Conservation (phyloP, 768 basidiomycete species). For the Phlebiopsis flavidoalba region DNA sequence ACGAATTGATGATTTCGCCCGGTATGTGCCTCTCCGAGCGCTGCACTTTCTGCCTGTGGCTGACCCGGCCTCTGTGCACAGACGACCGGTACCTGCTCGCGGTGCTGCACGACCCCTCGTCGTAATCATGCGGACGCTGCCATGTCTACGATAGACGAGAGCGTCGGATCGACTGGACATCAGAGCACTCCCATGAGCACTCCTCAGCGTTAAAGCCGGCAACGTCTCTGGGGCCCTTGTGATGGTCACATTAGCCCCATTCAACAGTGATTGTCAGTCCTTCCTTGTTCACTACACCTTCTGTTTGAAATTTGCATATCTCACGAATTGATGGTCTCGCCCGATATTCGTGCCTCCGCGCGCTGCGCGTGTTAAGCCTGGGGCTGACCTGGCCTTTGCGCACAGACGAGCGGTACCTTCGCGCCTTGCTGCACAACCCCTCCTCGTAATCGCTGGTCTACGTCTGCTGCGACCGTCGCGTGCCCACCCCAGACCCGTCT, state of each 20-base stretch:
- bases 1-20: slow-evolving; percentile 93
- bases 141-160: neutral
- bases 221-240: too few species aligned
- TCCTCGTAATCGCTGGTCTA: slow-evolving; percentile 1
- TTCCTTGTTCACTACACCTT: too few species aligned
- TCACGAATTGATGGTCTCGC: slow-evolving; percentile 95
- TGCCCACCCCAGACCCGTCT: neutral
- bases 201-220: too few species aligned
- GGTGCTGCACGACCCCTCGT: slow-evolving; percentile 68
- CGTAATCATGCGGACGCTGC: neutral
- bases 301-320: too few species aligned
- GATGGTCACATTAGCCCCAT: too few species aligned
- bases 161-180: too few species aligned
- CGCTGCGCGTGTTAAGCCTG: neutral
- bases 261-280: too few species aligned
- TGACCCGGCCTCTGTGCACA: slow-evolving; percentile 22
- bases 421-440: slow-evolving; percentile 82
- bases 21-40: slow-evolving; percentile 41
- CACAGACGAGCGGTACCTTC: slow-evolving; percentile 71
- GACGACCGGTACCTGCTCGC: slow-evolving; percentile 80
- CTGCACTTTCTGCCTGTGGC: neutral
- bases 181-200: too few species aligned
- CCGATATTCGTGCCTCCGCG: slow-evolving; percentile 48
- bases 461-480: neutral
- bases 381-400: neutral